Base-by-base conservation (phyloP, 1,139 yeast species). In the Hemisphaericaspora xylanilytica region DNA sequence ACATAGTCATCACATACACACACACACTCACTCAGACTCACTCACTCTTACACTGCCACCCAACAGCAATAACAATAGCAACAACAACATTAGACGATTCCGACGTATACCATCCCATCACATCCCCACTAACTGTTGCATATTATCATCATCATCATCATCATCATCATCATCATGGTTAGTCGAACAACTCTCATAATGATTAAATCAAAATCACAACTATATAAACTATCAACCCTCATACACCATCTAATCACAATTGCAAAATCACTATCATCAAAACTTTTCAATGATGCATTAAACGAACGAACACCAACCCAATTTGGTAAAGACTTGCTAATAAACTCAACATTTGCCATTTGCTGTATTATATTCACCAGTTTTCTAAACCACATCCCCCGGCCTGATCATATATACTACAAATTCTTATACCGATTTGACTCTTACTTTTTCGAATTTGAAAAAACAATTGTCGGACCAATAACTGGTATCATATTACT, bases 361-460 rank as follows among this genome's bases (percentile, higher is more conserved):
- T 9, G 21, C 13, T 38, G 46, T 26, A 22, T 38, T 6, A 17
- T 38, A 21, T 17, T 42, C 8, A 35, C 41, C 2, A 21, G 18
- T 1, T 15, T 33, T 8, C 17, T 45, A 16, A 44, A 44, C 27
- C 22, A 42, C 18, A 31, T 45, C 4, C 48, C 47, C 9, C 30
- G 48, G 16, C 45, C 43, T 12, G 38, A 40, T 29, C 32, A 39
- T 14, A 42, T 45, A 14, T 42, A 16, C 34, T 34, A 40, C 34
- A 43, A 45, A 25, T 36, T 41, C 13, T 28, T 45, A 17, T 44
- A 38, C 16, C 37, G 47, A n/a, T 45, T 40, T 32, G 48, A 45
- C 33, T 15, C 34, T 4, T 45, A 41, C 28, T 42, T 45, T 15
- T 45, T 45, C 28, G 48, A 43, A 21, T n/a, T 45, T 13, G 32